These are phyloP conservation scores for Tanacetum coccineum DNA, from an alignment of 129 eudicot genomes.

Conservation along the genomic window DNA sequence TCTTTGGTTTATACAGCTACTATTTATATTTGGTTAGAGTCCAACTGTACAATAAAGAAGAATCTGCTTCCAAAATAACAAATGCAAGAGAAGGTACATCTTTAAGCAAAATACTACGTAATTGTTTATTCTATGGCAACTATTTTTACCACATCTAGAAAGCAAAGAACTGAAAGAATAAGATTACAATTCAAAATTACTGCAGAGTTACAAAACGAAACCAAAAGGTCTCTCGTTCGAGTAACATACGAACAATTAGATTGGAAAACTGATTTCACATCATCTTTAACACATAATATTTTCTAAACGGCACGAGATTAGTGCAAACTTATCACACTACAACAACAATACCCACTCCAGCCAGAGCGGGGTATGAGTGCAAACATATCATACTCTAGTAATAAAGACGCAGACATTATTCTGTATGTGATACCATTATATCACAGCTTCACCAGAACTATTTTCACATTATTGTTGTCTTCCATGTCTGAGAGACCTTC, in stretches of 20 bases:
- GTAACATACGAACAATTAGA: not conserved
- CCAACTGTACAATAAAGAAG: not conserved
- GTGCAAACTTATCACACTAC: not conserved
- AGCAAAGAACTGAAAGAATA: not conserved
- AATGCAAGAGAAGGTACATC: not conserved
- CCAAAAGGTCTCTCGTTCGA: not conserved
- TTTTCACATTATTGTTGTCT: not conserved
- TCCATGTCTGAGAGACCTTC: not conserved
- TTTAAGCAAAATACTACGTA: conserved; percentile 11
- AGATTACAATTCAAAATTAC: not conserved
- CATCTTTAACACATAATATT: conserved; percentile 5
- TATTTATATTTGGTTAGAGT: not conserved
- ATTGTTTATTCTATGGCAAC: not conserved
- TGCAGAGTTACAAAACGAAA: not conserved
- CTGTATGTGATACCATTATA: not conserved
- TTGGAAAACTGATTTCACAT: conserved; percentile 14
- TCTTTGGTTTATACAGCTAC: conserved; percentile 20
- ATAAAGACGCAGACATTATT: not conserved
- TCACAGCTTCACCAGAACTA: not conserved
- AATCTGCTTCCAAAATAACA: not conserved
- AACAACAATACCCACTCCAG: no score
- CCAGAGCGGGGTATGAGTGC: no score
- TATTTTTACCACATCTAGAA: not conserved
- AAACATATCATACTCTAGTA: not conserved
- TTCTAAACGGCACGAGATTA: not conserved